Base-by-base conservation (phyloP, 2,329 filamentous ascomycete species). In the Paraphaeosphaeria sporulosa region DNA sequence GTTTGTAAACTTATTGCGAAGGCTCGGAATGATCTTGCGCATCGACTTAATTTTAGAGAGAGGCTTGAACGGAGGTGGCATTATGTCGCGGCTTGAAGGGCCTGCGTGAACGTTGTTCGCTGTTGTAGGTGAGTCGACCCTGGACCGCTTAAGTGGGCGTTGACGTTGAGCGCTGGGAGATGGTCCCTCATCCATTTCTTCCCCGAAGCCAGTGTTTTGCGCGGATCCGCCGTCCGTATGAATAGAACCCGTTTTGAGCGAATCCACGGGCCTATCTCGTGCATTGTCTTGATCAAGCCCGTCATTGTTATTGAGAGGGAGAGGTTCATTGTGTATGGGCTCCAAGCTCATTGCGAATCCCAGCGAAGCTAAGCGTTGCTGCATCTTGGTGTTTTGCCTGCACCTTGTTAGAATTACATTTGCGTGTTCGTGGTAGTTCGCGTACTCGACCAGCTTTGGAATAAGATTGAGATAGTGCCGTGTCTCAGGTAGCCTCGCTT, bases 61-160 rank as follows among this genome's bases (percentile, higher is more conserved):
- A 1, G 70, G 64, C 50, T 73, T 71, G 13, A 64, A 25, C 12
- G 78, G 79, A 4, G 78, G 79, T 42, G 78, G 78, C 79, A 80
- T 81, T 12, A 68, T 48, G 17, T 79, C 73, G 42, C 74, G 72
- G 55, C 73, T 71, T 3, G 63, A 63, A 15, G 68, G 62, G 17
- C 44, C 19, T 36, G 64, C 60, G 30, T 62, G 34, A 7, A 67
- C 68, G 49, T 64, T 67, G 7, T 62, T 55, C 15, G 60, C 55
- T n/a, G 68, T 65, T 7, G 68, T 60, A 32, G 67, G 62, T 3
- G 73, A 72, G 30, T 76, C 74, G 6, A 75, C 60, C 44, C 79
- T 75, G 40, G 70, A 69, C 40, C 74, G 70, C 60, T 76, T 77
- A 9, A 61, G 23, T 8, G 74, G 71, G 8, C 73, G 69, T 23